These are phyloP conservation scores for Suhomyces emberorum DNA, from an alignment of 805 yeast species.

Conservation along the genomic window DNA sequence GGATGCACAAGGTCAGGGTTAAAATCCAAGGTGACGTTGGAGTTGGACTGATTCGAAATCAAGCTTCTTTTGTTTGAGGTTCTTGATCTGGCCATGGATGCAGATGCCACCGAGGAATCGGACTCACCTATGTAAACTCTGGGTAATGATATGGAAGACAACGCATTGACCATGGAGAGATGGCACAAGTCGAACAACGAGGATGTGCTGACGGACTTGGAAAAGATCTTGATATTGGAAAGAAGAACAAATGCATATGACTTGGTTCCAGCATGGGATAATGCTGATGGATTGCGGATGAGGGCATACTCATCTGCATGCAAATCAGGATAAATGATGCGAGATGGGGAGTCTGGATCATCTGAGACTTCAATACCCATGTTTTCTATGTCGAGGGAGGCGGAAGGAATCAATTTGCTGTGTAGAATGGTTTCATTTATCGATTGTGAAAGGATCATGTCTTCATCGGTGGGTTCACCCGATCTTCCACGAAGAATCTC, in stretches of 20 bases:
- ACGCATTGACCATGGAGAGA: conserved; percentile 62
- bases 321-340: conserved; percentile 26
- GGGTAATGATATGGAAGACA: conserved; percentile 61
- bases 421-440: conserved; percentile 59
- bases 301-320: conserved; percentile 13
- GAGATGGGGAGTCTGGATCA: conserved; percentile 8
- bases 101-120: conserved; percentile 53
- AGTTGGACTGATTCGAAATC: conserved; percentile 42
- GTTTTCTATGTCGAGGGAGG: conserved; percentile 16
- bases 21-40: conserved; percentile 53
- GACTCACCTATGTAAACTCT: conserved; percentile 39
- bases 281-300: conserved; percentile 7
- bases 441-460: conserved; percentile 67
- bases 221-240: conserved; percentile 72
- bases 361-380: conserved; percentile 16
- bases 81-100: conserved; percentile 50
- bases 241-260: conserved; percentile 50
- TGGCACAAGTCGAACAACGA: conserved; percentile 78
- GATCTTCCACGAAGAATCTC: conserved; percentile 70
- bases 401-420: conserved; percentile 49
- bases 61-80: conserved; percentile 34
- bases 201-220: conserved; percentile 56
- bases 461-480: conserved; percentile 86
- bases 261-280: conserved; percentile 8
- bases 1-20: conserved; percentile 22